Evolutionary conservation across 73 alveolate species (phyloP).

Genomic region (Halteria grandinella): DNA sequence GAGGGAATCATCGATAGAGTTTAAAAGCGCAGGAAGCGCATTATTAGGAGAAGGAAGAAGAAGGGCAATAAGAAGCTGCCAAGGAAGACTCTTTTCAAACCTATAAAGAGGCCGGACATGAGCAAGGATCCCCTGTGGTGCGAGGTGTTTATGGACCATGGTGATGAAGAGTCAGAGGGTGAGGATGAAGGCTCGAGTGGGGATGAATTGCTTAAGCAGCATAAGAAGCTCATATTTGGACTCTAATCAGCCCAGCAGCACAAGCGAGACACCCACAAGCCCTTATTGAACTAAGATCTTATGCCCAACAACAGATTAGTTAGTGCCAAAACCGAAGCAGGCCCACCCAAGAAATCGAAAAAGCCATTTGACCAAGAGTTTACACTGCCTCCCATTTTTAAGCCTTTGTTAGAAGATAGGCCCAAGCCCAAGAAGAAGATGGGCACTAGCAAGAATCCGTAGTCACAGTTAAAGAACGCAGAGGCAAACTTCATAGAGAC

Average conservation of each 20-base stretch:
- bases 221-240: too few species aligned
- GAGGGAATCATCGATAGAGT: slow-evolving; percentile 58
- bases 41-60: slow-evolving; percentile 70
- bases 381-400: slow-evolving; percentile 51
- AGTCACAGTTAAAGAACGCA: slow-evolving; percentile 15
- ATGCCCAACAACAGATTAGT: not conserved
- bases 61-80: slow-evolving; percentile 70
- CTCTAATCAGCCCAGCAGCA: too few species aligned
- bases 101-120: slow-evolving; percentile 53
- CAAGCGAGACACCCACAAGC: too few species aligned
- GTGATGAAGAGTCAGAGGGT: slow-evolving; percentile 15
- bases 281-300: not conserved
- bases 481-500: slow-evolving; percentile 15
- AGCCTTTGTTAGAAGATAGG: slow-evolving; percentile 31
- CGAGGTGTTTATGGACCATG: slow-evolving; percentile 63
- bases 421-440: not conserved
- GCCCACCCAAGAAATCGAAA: not conserved
- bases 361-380: slow-evolving; percentile 7
- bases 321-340: not conserved
- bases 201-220: too few species aligned
- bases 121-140: slow-evolving; percentile 69
- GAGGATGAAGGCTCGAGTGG: too few species aligned
- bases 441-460: not conserved
- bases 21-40: slow-evolving; percentile 61
- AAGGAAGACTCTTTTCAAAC: slow-evolving; percentile 64